These are phyloP conservation scores for Pythium vanterpoolii DNA, from an alignment of 352 stramenopile genomes.

Conservation along the genomic window DNA sequence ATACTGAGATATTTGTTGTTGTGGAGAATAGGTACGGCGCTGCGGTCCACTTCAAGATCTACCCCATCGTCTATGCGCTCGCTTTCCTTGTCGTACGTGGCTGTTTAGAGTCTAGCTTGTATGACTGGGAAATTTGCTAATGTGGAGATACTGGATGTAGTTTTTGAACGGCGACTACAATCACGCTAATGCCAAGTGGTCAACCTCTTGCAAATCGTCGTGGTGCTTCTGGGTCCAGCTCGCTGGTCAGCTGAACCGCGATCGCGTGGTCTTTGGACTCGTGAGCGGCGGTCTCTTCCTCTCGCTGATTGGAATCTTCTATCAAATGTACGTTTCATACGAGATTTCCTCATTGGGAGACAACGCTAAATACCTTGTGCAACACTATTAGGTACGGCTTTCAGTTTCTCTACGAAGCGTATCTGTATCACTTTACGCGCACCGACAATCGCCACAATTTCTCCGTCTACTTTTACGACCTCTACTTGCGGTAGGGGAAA, in stretches of 20 bases:
- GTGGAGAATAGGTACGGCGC: constrained; percentile 84
- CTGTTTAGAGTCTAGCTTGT: neutral
- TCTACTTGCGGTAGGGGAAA: constrained; percentile 91
- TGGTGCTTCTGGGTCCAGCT: constrained; percentile 54
- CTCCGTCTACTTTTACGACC: constrained; percentile 99
- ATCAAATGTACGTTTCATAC: constrained; percentile 47
- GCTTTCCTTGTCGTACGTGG: constrained; percentile 77
- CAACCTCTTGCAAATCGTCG: constrained; percentile 42
- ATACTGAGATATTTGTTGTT: neutral
- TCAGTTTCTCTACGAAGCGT: constrained; percentile 93
- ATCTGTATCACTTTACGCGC: constrained; percentile 98
- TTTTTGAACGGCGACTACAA: constrained; percentile 73
- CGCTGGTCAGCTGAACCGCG: constrained; percentile 50
- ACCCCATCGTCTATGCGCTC: constrained; percentile 97
- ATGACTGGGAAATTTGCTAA: neutral
- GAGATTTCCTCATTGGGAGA: constrained; percentile 10
- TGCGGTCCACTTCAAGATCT: constrained; percentile 98
- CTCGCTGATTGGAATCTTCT: constrained; percentile 78
- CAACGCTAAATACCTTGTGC: neutral
- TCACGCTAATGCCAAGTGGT: constrained; percentile 42
- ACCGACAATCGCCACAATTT: constrained; percentile 99
- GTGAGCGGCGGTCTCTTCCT: constrained; percentile 87
- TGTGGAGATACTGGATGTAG: constrained; percentile 19
- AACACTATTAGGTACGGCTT: constrained; percentile 63
- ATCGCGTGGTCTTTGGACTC: constrained; percentile 87